Conservation (phyloP, 2,329 filamentous ascomycete species). For the Trichoderma sp. region DNA sequence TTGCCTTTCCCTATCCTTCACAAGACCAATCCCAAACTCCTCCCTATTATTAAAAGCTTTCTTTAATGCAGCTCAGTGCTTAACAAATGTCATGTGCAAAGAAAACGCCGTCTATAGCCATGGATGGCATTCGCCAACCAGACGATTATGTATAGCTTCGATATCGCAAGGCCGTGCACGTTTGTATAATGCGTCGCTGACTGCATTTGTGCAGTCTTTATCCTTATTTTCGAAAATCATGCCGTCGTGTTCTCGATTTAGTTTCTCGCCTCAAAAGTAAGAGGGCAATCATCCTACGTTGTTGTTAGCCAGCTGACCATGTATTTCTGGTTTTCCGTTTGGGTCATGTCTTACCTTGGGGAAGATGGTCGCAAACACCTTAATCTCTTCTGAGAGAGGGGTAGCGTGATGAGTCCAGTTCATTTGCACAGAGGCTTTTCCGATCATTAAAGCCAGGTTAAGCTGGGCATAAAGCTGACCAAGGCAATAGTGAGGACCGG, state of each 20-base stretch:
- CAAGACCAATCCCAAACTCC: slow-evolving; percentile 27
- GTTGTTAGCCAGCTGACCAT: not conserved
- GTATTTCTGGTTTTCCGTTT: not conserved
- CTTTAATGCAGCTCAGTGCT: slow-evolving; percentile 8
- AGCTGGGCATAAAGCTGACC: slow-evolving; percentile 90
- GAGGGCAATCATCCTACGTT: slow-evolving; percentile 76
- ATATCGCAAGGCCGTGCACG: not conserved
- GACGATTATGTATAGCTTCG: not conserved
- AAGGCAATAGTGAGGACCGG: slow-evolving; percentile 93
- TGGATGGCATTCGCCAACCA: not conserved
- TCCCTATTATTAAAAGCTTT: not conserved
- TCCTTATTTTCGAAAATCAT: slow-evolving; percentile 42
- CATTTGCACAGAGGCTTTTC: slow-evolving; percentile 83
- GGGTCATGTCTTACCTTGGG: slow-evolving; percentile 72
- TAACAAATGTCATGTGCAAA: not conserved
- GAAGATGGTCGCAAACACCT: slow-evolving; percentile 98
- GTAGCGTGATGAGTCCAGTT: slow-evolving; percentile 92
- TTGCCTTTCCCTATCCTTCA: not conserved
- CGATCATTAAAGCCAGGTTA: slow-evolving; percentile 86
- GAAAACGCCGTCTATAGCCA: slow-evolving; percentile 15
- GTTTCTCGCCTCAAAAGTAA: slow-evolving; percentile 67
- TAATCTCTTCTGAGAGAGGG: slow-evolving; percentile 85
- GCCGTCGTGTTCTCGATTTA: slow-evolving; percentile 49
- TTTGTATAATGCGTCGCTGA: not conserved
- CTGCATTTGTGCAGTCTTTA: not conserved